Base-by-base conservation (phyloP, 495 filamentous ascomycete genomes). In the Penicilliopsis zonata region DNA sequence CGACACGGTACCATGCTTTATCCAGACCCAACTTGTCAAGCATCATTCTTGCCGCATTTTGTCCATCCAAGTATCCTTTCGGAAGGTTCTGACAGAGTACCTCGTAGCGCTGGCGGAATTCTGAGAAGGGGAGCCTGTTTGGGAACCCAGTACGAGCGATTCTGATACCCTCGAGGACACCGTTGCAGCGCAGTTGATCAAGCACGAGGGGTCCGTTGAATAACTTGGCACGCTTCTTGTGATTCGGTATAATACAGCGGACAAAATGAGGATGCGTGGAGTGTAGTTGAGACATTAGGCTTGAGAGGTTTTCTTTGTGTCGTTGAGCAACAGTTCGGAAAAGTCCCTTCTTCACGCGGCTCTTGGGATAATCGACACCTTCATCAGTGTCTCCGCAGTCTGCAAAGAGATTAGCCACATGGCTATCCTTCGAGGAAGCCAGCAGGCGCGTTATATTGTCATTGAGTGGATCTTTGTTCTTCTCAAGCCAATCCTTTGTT, bases 81-180 rank as follows among this genome's bases (percentile, higher is more conserved):
- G 88, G 87, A 70, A 96, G 83, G 34, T 82, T 72, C 16, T 69
- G 70, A 46, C 86, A 94, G 10, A 99, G 75, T n/a, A 96, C 87
- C 53, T 95, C 92, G 52, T 99, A 99, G 24, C 92, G 80, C 40
- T 92, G 80, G 25, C 92, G 73, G 54, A 99, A 99, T 49, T 99
- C 92, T 8, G 81, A 69, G 52, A 96, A 99, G 0, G 80, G 69
- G 2, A 99, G 65, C 36, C 92, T 68, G 54, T 99, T 99, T 24
- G 92, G 92, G 50, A 96, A 99, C n/a, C 92, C 92, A 18, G 90
- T 99, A 9, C 92, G 74, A 9, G 92, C 92, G 52, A 99, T 99
- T 34, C 92, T 69, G 49, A 99, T 99, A 28, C 92, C 92, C 55
- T 99, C 92, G 4, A 99, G 67, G 3, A 99, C 92, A 78, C 92